Evolutionary conservation across 202 grass and related monocot genomes (phyloP).

Genomic region (Cymbopogon flexuosus): DNA sequence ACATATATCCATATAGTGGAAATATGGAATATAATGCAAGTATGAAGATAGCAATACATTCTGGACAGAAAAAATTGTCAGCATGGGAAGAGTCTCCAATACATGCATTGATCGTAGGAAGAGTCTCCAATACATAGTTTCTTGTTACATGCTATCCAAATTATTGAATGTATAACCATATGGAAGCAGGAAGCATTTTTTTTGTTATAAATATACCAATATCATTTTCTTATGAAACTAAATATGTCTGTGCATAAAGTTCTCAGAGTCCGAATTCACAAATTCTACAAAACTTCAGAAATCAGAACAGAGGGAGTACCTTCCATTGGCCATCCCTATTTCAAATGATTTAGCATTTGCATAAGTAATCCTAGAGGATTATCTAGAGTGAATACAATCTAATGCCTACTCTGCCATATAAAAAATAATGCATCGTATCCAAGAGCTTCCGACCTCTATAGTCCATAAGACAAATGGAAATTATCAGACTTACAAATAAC

Average conservation of each 20-base stretch:
- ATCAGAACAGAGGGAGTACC: not conserved
- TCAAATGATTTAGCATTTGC: conserved; percentile 21
- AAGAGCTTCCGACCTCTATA: not conserved
- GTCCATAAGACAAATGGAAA: conserved; percentile 27
- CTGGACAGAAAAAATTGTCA: not conserved
- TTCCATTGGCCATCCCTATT: conserved; percentile 10
- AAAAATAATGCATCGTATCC: conserved; percentile 3
- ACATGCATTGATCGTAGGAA: not conserved
- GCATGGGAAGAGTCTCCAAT: not conserved
- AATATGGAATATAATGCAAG: not conserved
- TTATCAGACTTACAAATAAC: conserved; percentile 65
- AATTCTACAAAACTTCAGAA: not conserved
- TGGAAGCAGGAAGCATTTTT: not conserved
- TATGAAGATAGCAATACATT: conserved; percentile 8
- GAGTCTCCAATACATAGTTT: not conserved
- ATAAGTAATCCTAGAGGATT: conserved; percentile 6
- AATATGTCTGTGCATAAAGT: not conserved
- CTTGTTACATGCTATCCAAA: conserved; percentile 4
- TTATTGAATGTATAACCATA: not conserved
- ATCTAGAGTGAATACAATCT: not conserved
- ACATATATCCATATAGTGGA: not conserved
- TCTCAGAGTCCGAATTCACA: not conserved
- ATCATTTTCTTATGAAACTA: not conserved
- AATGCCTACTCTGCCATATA: not conserved
- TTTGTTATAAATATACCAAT: not conserved